Evolutionary conservation across 169 alveolate genomes (phyloP).

Genomic region (Plasmodium vivax): DNA sequence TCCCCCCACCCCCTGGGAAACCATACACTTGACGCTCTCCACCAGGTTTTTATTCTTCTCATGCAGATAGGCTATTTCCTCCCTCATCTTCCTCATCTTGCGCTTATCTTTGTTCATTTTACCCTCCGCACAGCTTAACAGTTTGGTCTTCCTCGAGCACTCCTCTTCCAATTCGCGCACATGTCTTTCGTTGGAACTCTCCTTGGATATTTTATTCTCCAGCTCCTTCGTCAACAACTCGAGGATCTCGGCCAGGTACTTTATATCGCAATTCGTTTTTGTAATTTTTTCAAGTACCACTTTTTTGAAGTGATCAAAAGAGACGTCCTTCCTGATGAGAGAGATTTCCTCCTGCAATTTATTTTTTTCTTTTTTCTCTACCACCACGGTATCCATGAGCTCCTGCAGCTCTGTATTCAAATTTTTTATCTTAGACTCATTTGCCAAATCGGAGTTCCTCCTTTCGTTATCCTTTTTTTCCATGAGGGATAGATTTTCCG

Average conservation of each 20-base stretch:
- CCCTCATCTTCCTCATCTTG: conserved; percentile 2
- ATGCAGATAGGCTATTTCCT: conserved; percentile 14
- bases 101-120: background rate
- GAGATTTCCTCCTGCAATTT: conserved; percentile 7
- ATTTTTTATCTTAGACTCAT: conserved; percentile 5
- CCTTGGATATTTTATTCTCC: conserved; percentile 29
- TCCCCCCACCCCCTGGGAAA: background rate
- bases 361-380: conserved; percentile 27
- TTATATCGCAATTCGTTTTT: conserved; percentile 47
- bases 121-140: background rate
- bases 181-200: background rate
- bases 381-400: background rate
- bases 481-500: background rate
- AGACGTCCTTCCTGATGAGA: conserved; percentile 22
- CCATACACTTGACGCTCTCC: conserved; percentile 1
- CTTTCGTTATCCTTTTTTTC: conserved; percentile 22
- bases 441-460: background rate
- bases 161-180: conserved; percentile 20
- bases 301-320: conserved; percentile 51
- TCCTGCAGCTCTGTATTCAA: conserved; percentile 3
- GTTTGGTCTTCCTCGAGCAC: background rate
- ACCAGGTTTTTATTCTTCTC: conserved; percentile 22
- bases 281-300: conserved; percentile 9
- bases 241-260: conserved; percentile 37
- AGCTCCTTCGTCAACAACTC: conserved; percentile 43